Percentiles rank a stretch among this genome's conserved stretches.
These are phyloP conservation scores for Cadophora gregata DNA, from an alignment of 2,329 filamentous ascomycete species.

Conservation along the genomic window DNA sequence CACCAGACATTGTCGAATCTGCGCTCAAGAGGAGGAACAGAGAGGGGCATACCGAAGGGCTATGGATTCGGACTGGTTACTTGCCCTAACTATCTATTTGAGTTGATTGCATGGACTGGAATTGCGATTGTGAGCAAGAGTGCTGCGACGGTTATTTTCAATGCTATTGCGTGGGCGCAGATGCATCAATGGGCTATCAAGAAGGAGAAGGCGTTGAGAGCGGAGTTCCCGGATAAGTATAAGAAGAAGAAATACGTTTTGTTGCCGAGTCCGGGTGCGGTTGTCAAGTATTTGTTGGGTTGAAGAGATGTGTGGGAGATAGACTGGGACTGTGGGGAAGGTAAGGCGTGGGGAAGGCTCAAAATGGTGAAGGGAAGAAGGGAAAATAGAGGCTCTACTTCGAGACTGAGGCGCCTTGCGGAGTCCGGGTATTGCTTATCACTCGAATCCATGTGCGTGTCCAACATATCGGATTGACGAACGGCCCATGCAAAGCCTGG, in stretches of 20 bases:
- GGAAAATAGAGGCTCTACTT: too few species aligned
- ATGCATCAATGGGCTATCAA: conserved; percentile 90
- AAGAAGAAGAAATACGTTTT: conserved; percentile 90
- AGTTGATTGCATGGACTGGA: conserved; percentile 84
- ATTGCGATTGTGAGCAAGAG: conserved; percentile 81
- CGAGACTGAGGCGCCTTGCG: too few species aligned
- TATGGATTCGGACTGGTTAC: conserved; percentile 87
- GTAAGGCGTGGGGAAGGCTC: background rate
- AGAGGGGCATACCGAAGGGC: conserved; percentile 85
- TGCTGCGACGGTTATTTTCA: conserved; percentile 79
- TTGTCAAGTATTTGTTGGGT: conserved; percentile 29
- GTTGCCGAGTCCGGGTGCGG: conserved; percentile 48
- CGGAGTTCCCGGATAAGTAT: conserved; percentile 91
- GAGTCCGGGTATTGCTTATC: too few species aligned
- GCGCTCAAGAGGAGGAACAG: conserved; percentile 78
- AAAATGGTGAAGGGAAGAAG: too few species aligned
- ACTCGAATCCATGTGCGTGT: too few species aligned
- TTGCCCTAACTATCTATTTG: conserved; percentile 97
- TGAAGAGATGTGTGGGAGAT: background rate
- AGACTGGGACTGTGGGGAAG: background rate
- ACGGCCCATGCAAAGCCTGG: too few species aligned
- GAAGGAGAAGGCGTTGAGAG: conserved; percentile 90
- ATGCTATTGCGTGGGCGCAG: conserved; percentile 71
- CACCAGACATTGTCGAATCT: conserved; percentile 81
- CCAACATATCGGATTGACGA: too few species aligned